Evolutionary conservation across 106 monocot species (phyloP).

Genomic region (Dendrobium officinale): DNA sequence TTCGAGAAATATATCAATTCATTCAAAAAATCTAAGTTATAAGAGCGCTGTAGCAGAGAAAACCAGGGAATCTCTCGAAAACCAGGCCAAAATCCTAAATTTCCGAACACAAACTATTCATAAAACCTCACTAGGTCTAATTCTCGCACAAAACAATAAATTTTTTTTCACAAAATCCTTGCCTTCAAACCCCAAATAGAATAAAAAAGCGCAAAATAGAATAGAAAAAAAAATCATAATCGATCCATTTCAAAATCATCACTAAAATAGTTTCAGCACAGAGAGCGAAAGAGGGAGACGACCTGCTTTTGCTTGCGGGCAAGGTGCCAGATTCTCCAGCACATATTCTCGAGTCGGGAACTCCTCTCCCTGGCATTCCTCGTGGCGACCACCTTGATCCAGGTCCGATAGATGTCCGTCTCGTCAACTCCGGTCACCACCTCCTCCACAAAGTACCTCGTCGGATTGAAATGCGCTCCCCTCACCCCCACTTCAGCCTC

Average conservation of each 20-base stretch:
- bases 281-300: neutral
- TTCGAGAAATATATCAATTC: too few species aligned
- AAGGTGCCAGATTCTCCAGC: constrained; percentile 99
- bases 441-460: constrained; percentile 93
- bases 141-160: too few species aligned
- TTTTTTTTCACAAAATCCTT: too few species aligned
- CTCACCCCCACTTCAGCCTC: constrained; percentile 13
- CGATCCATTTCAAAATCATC: too few species aligned
- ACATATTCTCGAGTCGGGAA: constrained; percentile 87
- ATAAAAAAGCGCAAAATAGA: too few species aligned
- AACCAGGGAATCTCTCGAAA: neutral
- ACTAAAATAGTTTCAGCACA: neutral
- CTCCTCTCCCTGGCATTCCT: constrained; percentile 76
- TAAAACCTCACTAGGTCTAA: neutral
- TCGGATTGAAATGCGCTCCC: constrained; percentile 70
- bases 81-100: neutral
- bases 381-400: constrained; percentile 93
- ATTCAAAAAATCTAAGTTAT: too few species aligned
- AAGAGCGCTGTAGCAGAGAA: neutral
- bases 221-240: too few species aligned
- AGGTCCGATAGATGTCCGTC: constrained; percentile 86
- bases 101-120: neutral
- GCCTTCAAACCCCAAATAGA: too few species aligned
- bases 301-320: constrained; percentile 90
- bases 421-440: constrained; percentile 83